A percentile compares a stretch with the other conserved stretches of the same genome.
Conservation (phyloP, 495 filamentous ascomycete genomes). For the Neurospora hispaniola region DNA sequence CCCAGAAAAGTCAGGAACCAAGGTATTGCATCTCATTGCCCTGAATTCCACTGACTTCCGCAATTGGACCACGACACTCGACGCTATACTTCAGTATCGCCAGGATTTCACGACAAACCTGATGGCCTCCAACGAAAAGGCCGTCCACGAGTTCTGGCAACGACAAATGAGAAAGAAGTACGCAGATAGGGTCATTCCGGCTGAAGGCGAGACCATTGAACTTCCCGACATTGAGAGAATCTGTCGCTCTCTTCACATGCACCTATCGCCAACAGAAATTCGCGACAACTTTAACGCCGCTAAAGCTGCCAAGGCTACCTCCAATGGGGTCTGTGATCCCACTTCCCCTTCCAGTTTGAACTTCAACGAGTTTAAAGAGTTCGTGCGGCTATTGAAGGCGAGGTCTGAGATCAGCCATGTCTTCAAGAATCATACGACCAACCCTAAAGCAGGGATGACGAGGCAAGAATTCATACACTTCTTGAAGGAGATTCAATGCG, state of each 20-base stretch:
- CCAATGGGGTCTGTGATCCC: not conserved
- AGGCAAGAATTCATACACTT: constrained; percentile 66
- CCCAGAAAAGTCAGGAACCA: constrained; percentile 60
- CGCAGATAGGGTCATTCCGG: constrained; percentile 39
- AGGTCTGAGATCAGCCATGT: constrained; percentile 68
- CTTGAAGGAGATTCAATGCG: constrained; percentile 59
- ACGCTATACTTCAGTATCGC: constrained; percentile 68
- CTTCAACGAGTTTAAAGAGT: constrained; percentile 68
- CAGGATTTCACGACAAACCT: constrained; percentile 82
- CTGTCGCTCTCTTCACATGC: constrained; percentile 80
- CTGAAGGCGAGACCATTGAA: constrained; percentile 60
- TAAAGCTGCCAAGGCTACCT: constrained; percentile 35
- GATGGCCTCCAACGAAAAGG: constrained; percentile 68
- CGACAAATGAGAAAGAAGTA: constrained; percentile 70
- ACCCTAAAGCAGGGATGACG: constrained; percentile 51
- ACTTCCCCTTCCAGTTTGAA: constrained; percentile 50
- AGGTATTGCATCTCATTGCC: constrained; percentile 71
- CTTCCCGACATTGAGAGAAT: constrained; percentile 67
- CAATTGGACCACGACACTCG: constrained; percentile 71
- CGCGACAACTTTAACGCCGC: constrained; percentile 64
- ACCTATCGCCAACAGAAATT: constrained; percentile 65
- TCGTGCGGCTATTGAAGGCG: constrained; percentile 71
- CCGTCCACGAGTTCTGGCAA: constrained; percentile 71
- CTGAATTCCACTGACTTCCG: constrained; percentile 55
- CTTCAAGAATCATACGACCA: constrained; percentile 43